phyloP scores from a whole-genome alignment of 768 basidiomycete genomes.

The Ramaria rubella region DNA sequence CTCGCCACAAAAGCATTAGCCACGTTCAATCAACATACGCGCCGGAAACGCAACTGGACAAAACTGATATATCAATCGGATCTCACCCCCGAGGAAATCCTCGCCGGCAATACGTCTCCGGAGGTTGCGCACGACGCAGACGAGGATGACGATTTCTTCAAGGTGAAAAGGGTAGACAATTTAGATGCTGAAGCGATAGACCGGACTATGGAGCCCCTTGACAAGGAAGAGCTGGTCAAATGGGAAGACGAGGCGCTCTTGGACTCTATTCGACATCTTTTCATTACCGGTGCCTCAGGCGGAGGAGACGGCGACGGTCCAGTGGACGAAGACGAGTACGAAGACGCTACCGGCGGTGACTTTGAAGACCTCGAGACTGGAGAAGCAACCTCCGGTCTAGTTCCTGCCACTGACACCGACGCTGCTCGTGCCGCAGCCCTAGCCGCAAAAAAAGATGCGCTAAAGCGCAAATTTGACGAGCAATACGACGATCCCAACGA shows the following conservation, averaged over 20 bases:
- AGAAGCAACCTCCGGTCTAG: slow-evolving; percentile 5
- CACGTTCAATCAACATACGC: slow-evolving; percentile 34
- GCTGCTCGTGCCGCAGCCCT: slow-evolving; percentile 46
- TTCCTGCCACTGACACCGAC: slow-evolving; percentile 29
- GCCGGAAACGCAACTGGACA: slow-evolving; percentile 66
- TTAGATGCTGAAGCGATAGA: slow-evolving; percentile 45
- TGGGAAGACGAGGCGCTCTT: slow-evolving; percentile 86
- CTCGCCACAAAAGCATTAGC: slow-evolving; percentile 46
- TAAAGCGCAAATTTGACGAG: slow-evolving; percentile 94
- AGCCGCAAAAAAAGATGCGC: slow-evolving; percentile 78
- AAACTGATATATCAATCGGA: slow-evolving; percentile 73
- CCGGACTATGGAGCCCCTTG: slow-evolving; percentile 56
- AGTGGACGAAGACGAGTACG: slow-evolving; percentile 35
- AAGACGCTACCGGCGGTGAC: slow-evolving; percentile 31
- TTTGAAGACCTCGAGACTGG: slow-evolving; percentile 37
- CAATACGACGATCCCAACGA: slow-evolving; percentile 59
- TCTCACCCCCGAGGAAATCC: slow-evolving; percentile 64
- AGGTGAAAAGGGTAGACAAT: slow-evolving; percentile 35
- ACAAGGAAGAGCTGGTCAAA: slow-evolving; percentile 46
- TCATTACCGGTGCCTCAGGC: slow-evolving; percentile 61
- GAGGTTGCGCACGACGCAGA: slow-evolving; percentile 20
- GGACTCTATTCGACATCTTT: slow-evolving; percentile 79
- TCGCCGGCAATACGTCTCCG: slow-evolving; percentile 33
- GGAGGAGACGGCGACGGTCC: slow-evolving; percentile 31
- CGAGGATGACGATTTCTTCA: slow-evolving; percentile 67